These are phyloP conservation scores for Serendipita sp. DNA, from an alignment of 768 basidiomycete species.

Conservation along the genomic window DNA sequence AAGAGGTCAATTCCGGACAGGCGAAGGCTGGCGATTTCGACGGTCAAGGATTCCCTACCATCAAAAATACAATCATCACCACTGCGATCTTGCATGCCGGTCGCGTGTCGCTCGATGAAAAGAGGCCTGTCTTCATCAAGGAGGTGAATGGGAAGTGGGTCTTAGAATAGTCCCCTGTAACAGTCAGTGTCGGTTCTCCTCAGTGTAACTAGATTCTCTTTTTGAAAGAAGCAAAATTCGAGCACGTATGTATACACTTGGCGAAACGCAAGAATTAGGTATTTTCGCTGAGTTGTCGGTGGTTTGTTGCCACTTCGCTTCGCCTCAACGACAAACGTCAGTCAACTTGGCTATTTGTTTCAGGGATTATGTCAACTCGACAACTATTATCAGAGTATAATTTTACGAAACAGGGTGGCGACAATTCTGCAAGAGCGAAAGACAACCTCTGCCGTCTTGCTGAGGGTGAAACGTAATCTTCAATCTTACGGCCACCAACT, in stretches of 20 bases:
- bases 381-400: no score
- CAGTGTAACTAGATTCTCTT: not conserved
- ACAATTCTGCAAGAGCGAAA: no score
- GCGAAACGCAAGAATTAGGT: not conserved
- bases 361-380: no score
- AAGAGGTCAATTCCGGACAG: conserved; percentile 56
- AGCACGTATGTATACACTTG: not conserved
- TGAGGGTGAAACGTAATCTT: no score
- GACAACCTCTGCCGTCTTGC: no score
- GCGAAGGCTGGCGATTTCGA: conserved; percentile 61
- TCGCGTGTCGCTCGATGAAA: conserved; percentile 79
- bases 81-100: conserved; percentile 86
- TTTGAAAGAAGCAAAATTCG: not conserved
- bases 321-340: no score
- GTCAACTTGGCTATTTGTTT: no score
- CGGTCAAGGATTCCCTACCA: conserved; percentile 65
- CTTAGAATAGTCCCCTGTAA: conserved; percentile 31
- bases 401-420: no score
- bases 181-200: not conserved
- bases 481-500: no score
- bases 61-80: conserved; percentile 72
- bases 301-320: not conserved
- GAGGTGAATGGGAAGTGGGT: conserved; percentile 48
- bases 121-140: conserved; percentile 63
- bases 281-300: not conserved